Base-by-base conservation (phyloP, 306 rosid genomes). In the Vigna mungo region DNA sequence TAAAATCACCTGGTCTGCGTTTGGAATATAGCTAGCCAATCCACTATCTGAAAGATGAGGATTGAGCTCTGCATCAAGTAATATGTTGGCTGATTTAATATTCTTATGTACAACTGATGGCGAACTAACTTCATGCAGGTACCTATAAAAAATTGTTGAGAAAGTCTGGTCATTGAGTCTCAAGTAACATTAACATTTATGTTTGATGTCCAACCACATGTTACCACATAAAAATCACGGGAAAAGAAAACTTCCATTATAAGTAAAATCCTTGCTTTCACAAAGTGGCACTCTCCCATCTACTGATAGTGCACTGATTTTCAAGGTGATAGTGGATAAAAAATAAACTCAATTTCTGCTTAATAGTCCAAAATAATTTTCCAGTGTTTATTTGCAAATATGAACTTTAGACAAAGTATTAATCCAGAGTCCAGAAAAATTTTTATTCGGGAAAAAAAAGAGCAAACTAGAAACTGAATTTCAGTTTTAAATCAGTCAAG, bases 11-110 rank as follows among this genome's bases (percentile, higher is more conserved):
- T 89, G 86, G 71, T 88, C 91, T 15, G 91, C 90, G 84, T 89
- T 90, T 74, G 91, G 88, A 49, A 91, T 80, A 59, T 80, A 84
- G 88, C 92, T 89, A 59, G 94, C 97, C 68, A 96, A 78, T 77
- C 99, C 98, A 76, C 84, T 81, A 82, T 96, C 99, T 9, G 99
- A 96, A 77, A 96, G 94, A 78, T 96, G 98, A 71, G 99, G 99
- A 78, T 92, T 96, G 61, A 96, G 91, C 86, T 96, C 99, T n/a
- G 78, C 59, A 85, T 91, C 99, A 61, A 96, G 88, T 54, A 92
- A 80, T 82, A 96, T 92, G 82, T 96, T 96, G 79, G 89, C 84
- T 47, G 98, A 96, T 77, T 92, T 92, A 9, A 96, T 88, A 84
- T 92, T 89, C 86, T 91, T 92, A 80, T 96, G 99, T 67, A 96